Conservation (phyloP, 2,329 filamentous ascomycete species). For the Neoscytalidium dimidiatum region DNA sequence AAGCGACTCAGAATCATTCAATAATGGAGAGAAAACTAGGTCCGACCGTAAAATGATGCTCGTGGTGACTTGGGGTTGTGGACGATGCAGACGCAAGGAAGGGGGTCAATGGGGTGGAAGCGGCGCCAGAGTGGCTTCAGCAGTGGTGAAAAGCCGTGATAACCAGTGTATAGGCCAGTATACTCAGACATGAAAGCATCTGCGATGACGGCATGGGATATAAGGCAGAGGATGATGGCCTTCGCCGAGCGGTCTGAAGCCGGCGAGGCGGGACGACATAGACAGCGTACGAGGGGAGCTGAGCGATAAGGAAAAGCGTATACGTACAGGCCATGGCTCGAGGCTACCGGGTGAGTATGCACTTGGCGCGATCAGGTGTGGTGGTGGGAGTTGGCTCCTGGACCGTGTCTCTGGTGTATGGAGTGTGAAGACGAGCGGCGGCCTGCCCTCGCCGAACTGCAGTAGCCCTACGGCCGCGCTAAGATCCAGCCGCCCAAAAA, state of each 20-base stretch:
- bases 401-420: slow-evolving; percentile 16
- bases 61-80: slow-evolving; percentile 31
- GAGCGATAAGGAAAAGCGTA: slow-evolving; percentile 35
- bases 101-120: slow-evolving; percentile 25
- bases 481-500: slow-evolving; percentile 11
- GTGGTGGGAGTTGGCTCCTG: slow-evolving; percentile 19
- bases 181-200: slow-evolving; percentile 17
- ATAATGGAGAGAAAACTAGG: slow-evolving; percentile 34
- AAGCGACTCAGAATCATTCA: slow-evolving; percentile 31
- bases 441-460: slow-evolving; percentile 6
- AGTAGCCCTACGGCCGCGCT: slow-evolving; percentile 14
- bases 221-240: slow-evolving; percentile 37
- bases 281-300: slow-evolving; percentile 25
- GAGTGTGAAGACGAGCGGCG: slow-evolving; percentile 17
- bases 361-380: slow-evolving; percentile 8
- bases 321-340: slow-evolving; percentile 63
- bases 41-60: slow-evolving; percentile 40
- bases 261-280: slow-evolving; percentile 24
- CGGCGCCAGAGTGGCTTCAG: slow-evolving; percentile 20
- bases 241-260: slow-evolving; percentile 31
- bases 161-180: slow-evolving; percentile 18
- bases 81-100: slow-evolving; percentile 31
- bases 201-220: slow-evolving; percentile 34
- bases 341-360: slow-evolving; percentile 37
- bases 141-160: slow-evolving; percentile 23